phyloP scores from a whole-genome alignment of 2,329 filamentous ascomycete species.

The Metarhizium robertsii region DNA sequence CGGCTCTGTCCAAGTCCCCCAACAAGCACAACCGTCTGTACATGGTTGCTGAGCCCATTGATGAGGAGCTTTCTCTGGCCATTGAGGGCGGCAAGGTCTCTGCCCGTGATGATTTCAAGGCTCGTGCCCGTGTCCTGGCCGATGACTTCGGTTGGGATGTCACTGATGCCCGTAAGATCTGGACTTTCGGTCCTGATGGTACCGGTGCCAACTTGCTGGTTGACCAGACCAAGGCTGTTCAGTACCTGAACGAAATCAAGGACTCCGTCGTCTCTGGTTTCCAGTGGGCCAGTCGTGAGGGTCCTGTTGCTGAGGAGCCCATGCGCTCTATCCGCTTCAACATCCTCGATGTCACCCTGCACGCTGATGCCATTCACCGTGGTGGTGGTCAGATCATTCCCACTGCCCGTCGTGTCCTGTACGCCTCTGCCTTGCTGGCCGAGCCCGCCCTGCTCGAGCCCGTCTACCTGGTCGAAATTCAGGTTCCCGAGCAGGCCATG shows the following conservation, averaged over 20 bases:
- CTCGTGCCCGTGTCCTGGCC: slow-evolving; percentile 87
- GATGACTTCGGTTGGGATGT: slow-evolving; percentile 99
- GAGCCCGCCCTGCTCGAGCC: slow-evolving; percentile 90
- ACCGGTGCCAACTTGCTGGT: slow-evolving; percentile 96
- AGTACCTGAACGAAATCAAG: slow-evolving; percentile 99
- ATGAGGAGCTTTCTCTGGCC: slow-evolving; percentile 81
- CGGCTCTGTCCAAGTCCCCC: slow-evolving; percentile 96
- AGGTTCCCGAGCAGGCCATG: slow-evolving; percentile 97
- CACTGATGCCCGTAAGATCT: slow-evolving; percentile 99
- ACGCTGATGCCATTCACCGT: slow-evolving; percentile 99
- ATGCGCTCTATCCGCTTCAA: slow-evolving; percentile 98
- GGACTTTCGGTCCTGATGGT: slow-evolving; percentile 98
- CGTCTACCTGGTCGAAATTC: slow-evolving; percentile 98
- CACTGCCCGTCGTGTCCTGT: slow-evolving; percentile 93
- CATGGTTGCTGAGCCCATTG: slow-evolving; percentile 82
- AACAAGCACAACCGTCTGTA: slow-evolving; percentile 99
- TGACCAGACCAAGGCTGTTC: slow-evolving; percentile 99
- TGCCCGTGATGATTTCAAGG: slow-evolving; percentile 98
- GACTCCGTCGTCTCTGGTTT: slow-evolving; percentile 99
- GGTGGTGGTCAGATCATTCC: slow-evolving; percentile 99
- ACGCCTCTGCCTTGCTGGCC: slow-evolving; percentile 84
- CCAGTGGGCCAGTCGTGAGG: slow-evolving; percentile 98
- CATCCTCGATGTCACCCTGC: slow-evolving; percentile 98
- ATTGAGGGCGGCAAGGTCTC: slow-evolving; percentile 89
- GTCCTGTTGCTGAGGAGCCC: slow-evolving; percentile 95